Base-by-base conservation (phyloP, 768 basidiomycete species). In the Lactifluus echinatus region DNA sequence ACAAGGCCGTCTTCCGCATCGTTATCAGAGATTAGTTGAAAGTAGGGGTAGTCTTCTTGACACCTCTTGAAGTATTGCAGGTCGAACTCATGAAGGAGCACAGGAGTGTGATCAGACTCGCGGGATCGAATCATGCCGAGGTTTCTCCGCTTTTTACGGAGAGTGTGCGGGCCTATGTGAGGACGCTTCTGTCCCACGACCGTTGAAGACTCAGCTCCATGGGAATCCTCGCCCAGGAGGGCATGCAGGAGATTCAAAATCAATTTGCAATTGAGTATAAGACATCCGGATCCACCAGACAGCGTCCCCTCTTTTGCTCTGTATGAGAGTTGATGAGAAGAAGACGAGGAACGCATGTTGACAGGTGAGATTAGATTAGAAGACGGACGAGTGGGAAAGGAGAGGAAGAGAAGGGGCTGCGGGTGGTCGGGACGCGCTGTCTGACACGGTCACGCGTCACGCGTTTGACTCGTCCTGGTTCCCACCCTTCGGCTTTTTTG, bases 11-110 rank as follows among this genome's bases (percentile, higher is more conserved):
- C 34, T 23, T 55, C 58, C 12, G 58, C 58, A 5, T 59, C 58
- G 28, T 55, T 50, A 33, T 59, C 58, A n/a, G 53, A 59, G 28
- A 50, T 59, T 10, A 37, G n/a, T n/a, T 44, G 53, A 23, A 12
- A 12, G 19, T 39, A 21, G 19, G 28, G 42, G 29, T 17, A 12
- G 36, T 45, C 48, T 14, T 55, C 58, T 52, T 21, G 43, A 21
- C 33, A 21, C 33, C 17, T 28, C 46, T 55, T 59, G 36, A 21
- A 45, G 47, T 59, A 59, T 45, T 44, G 47, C 24, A 59, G 19
- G 23, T 50, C 28, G 53, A 59, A 59, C 58, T 55, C 53, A 59
- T 59, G 58, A 46, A 23, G 58, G 40, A 59, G 42, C 29, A 44
- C 53, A 33, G 53, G 58, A 19, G 55, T 45, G 21, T 11, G 26